Evolutionary conservation across 306 rosid species (phyloP).

Genomic region (Pueraria montana): DNA sequence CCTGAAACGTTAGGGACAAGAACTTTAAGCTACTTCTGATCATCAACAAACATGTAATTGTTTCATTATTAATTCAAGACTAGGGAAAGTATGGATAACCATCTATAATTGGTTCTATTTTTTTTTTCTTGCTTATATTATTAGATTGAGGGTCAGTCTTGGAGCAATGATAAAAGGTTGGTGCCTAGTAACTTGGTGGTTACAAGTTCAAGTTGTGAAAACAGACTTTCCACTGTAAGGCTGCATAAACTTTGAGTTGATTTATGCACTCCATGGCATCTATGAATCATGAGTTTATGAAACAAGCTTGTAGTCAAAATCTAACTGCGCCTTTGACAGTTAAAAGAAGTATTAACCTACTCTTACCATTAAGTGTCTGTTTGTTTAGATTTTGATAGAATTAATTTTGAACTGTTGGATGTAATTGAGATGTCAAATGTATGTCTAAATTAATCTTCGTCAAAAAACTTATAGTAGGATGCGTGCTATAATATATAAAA

Average conservation of each 20-base stretch:
- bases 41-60: neutral
- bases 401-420: neutral
- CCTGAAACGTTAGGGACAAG: slow-evolving; percentile 53
- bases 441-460: neutral
- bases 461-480: no score
- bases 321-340: no score
- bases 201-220: no score
- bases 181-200: no score
- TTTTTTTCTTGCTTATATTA: no score
- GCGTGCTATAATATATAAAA: no score
- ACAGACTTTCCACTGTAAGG: no score
- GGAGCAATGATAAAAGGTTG: no score
- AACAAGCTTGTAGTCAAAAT: neutral
- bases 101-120: neutral
- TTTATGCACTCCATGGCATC: neutral
- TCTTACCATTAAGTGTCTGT: no score
- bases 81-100: neutral
- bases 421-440: neutral
- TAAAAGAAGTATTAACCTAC: no score
- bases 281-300: neutral
- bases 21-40: slow-evolving; percentile 10
- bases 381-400: neutral
- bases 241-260: neutral
- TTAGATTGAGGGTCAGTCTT: no score
- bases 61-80: neutral